Base-by-base conservation (phyloP, 2,329 filamentous ascomycete genomes). In the Xylariales sp. region DNA sequence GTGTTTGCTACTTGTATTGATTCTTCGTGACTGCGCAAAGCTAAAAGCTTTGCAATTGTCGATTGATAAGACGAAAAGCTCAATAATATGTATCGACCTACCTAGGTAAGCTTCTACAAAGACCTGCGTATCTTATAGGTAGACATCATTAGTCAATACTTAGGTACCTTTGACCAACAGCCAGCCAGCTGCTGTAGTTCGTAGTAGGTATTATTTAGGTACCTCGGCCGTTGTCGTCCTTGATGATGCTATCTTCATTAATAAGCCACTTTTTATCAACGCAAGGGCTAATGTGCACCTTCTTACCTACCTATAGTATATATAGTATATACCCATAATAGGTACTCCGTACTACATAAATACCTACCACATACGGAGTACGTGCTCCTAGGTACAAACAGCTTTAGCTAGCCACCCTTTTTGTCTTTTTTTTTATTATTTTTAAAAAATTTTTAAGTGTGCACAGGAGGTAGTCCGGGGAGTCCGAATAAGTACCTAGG, bases 401-500 rank as follows among this genome's bases (percentile, higher is more conserved):
- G 8, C 32, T 3, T 34, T 34, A 34, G 32, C 32, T 34, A 54
- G 48, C 55, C 49, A 18, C 52, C n/a, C 2, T 23, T 23, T 23
- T 23, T 23, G 23, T 23, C 23, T 23, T 23, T 23, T 23, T 23
- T n/a, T n/a, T n/a, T n/a, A n/a, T n/a, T n/a, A n/a, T n/a, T n/a
- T n/a, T 23, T 23, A 23, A 23, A 23, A 23, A 23, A 23, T 1
- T 23, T 52, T 52, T 43, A 45, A 41, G 45, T 41, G 16, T 28
- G 32, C 18, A 43, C 48, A 23, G 23, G 23, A 23, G 23, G 23
- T 23, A 2, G 23, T 23, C 23, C 23, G 2, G 23, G 23, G 58
- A 53, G 54, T 52, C 54, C 3, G n/a, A 59, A 39, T 41, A 48
- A 34, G 49, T 48, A 50, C 39, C 48, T 65, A 62, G 32, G 49